Base-by-base conservation (phyloP, 2,329 filamentous ascomycete genomes). In the Hymenoscyphus fraxineus region DNA sequence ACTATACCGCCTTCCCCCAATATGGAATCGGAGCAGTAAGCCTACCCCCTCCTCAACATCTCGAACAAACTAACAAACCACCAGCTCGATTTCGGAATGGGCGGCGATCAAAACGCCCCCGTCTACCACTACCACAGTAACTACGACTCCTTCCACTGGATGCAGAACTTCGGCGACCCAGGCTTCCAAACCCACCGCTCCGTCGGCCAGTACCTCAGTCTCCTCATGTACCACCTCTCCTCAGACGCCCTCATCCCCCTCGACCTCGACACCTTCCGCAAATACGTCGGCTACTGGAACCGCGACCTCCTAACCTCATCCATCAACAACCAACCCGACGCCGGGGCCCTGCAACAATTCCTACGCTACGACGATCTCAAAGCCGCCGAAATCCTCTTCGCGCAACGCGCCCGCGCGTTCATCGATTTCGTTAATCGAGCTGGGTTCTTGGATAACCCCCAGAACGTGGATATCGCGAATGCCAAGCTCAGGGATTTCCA, bases 101-200 rank as follows among this genome's bases (percentile, higher is more conserved):
- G 73, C 0, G 73, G 73, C 3, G 78, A 78, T 2, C 61, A 72
- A 0, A 73, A 75, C 0, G 58, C 60, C 40, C 83, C 87, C 0
- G 78, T 90, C 7, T 90, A 88, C 73, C 88, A 89, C 68, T 95
- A 94, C 73, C 91, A 94, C 75, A 84, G 84, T 68, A 93, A 94
- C 76, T 95, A 92, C 74, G 92, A 95, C 73, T 89, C 83, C 54
- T 92, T 90, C 73, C 80, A 87, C 71, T 94, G 91, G 91, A 93
- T 94, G 89, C 82, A 88, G 10, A 87, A 79, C 2, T 91, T 85
- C 66, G 90, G 90, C 6, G 91, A 95, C 67, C 80, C 80, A 0
- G 80, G 77, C 0, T 84, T 82, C 59, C 12, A n/a, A 22, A 81
- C 85, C 35, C 87, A 88, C 67, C 73, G 81, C 6, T 80, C 85